Percentiles rank a stretch among this genome's conserved stretches.
Conservation (phyloP, 192 early-diverging fungal genomes). For the Coemansia sp. region DNA sequence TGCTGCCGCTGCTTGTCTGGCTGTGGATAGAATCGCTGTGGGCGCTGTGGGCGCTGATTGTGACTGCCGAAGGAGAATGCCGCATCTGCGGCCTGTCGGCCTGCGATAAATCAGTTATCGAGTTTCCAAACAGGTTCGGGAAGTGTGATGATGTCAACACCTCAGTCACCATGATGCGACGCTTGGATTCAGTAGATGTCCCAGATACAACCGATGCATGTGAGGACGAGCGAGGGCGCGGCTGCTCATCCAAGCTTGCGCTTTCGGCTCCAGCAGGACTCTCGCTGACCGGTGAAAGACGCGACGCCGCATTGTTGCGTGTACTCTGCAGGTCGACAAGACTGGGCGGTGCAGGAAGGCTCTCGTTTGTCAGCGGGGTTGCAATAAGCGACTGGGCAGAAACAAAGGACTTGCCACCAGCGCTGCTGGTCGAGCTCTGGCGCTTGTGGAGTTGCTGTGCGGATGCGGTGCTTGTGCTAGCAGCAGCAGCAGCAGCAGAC, state of each 20-base stretch:
- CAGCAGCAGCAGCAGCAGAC: neutral
- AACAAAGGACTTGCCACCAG: constrained; percentile 15
- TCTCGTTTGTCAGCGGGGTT: constrained; percentile 15
- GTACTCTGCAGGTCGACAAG: constrained; percentile 2
- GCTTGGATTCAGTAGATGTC: constrained; percentile 44
- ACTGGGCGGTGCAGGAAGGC: constrained; percentile 4
- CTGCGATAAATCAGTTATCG: constrained; percentile 13
- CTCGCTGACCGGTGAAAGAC: constrained; percentile 48
- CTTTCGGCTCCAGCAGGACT: constrained; percentile 9
- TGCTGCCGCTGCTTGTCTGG: constrained; percentile 23
- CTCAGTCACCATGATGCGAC: constrained; percentile 49
- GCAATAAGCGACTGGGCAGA: constrained; percentile 29
- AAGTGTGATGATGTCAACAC: constrained; percentile 40
- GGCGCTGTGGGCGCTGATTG: constrained; percentile 24
- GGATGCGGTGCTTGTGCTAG: neutral
- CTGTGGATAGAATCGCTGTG: constrained; percentile 39
- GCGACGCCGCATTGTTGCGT: constrained; percentile 7
- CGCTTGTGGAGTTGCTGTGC: constrained; percentile 18
- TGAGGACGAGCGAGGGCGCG: constrained; percentile 46
- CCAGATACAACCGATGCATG: constrained; percentile 42
- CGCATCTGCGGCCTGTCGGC: constrained; percentile 8
- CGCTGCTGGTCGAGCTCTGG: constrained; percentile 32
- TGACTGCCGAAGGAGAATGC: constrained; percentile 11
- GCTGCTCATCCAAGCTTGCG: constrained; percentile 5
- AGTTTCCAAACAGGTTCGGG: constrained; percentile 41